Base-by-base conservation (phyloP, 1,139 yeast genomes). In the Hyphopichia pseudoburtonii region DNA sequence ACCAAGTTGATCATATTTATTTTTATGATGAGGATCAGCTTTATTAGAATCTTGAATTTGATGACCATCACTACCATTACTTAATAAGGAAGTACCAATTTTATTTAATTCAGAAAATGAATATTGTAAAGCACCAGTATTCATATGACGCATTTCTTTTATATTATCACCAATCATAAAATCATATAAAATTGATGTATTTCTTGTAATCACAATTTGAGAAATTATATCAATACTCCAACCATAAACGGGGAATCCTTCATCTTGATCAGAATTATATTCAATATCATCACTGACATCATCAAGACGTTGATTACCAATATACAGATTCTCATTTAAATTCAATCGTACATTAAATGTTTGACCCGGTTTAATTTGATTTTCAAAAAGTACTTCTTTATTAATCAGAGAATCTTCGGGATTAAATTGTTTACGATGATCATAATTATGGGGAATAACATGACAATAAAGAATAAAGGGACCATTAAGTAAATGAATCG, bases 221-320 rank as follows among this genome's bases (percentile, higher is more conserved):
- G 95, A 83, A 5, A 84, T 70, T 4, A 92, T 77, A 53, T 92
- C 97, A 3, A 92, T 76, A 2, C 76, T 65, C 97, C 97, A 92
- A 12, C 76, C 73, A 50, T 82, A 82, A 32, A 64, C 60, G 5
- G 58, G 51, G 38, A 64, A 56, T 43, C 65, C 34, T 49, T 38
- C 59, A n/a, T n/a, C n/a, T n/a, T n/a, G n/a, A n/a, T n/a, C n/a
- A 46, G 48, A 31, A 50, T 25, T 40, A 21, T 45, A 46, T 17
- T 38, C 43, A n/a, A n/a, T n/a, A n/a, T n/a, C n/a, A n/a, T n/a
- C n/a, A n/a, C n/a, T n/a, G n/a, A n/a, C n/a, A n/a, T n/a, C n/a
- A n/a, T n/a, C n/a, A n/a, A n/a, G n/a, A n/a, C n/a, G n/a, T n/a
- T n/a, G n/a, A n/a, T n/a, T n/a, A n/a, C n/a, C n/a, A 17, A 48